Conservation (phyloP, 441 rosid species). For the Isatis lusitanica region DNA sequence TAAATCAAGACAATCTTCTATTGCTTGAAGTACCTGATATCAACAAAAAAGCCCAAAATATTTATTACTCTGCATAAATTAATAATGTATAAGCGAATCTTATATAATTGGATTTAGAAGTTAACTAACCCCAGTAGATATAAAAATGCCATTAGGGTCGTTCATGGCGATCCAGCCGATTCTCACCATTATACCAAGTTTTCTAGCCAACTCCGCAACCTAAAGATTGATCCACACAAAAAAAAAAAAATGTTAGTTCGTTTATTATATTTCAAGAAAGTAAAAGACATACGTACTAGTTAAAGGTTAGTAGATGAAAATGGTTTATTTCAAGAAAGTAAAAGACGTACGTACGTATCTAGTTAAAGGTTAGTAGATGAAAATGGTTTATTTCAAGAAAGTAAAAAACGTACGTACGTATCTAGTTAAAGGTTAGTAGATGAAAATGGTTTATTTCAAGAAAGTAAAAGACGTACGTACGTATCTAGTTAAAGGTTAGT, state of each 20-base stretch:
- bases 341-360: neutral
- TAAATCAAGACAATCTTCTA: conserved; percentile 30
- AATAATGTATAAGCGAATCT: neutral
- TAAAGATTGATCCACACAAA: neutral
- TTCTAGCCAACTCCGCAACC: conserved; percentile 50
- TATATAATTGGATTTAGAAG: neutral
- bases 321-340: no score
- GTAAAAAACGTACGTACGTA: neutral
- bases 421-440: neutral
- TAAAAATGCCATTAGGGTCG: conserved; percentile 43
- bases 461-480: neutral
- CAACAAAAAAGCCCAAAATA: neutral
- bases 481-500: neutral
- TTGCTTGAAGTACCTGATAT: conserved; percentile 27
- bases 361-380: neutral
- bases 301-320: neutral
- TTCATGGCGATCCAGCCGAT: conserved; percentile 51
- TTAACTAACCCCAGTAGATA: conserved; percentile 38
- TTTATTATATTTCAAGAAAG: neutral
- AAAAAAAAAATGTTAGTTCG: neutral
- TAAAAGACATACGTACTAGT: neutral
- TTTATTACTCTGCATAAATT: neutral
- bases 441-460: no score
- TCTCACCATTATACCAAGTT: conserved; percentile 54
- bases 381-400: no score